A percentile compares a stretch with the other conserved stretches of the same genome.
Conservation (phyloP, 1,284 basidiomycete genomes). For the Tilletia caries region DNA sequence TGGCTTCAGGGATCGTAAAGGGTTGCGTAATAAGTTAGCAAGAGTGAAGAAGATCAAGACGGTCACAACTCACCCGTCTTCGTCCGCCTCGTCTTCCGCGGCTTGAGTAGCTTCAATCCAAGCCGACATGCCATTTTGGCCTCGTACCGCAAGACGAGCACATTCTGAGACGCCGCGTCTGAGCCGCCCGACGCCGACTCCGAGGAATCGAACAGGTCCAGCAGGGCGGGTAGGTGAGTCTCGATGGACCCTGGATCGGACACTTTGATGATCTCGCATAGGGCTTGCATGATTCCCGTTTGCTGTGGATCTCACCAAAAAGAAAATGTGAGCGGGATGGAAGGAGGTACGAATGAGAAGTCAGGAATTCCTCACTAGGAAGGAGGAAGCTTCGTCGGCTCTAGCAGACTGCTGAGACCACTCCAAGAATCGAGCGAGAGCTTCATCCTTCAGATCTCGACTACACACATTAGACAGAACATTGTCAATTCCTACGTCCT, state of each 20-base stretch:
- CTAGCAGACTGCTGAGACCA: conserved; percentile 54
- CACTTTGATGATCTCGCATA: conserved; percentile 70
- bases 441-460: conserved; percentile 3
- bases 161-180: conserved; percentile 19
- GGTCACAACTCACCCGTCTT: neutral
- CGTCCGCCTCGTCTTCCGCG: conserved; percentile 18
- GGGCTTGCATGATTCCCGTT: conserved; percentile 69
- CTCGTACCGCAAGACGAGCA: conserved; percentile 38
- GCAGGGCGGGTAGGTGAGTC: conserved; percentile 23
- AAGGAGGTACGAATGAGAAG: neutral
- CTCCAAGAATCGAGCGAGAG: conserved; percentile 12
- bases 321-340: neutral
- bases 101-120: conserved; percentile 40
- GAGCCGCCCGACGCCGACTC: conserved; percentile 17
- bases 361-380: neutral
- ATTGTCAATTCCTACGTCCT: too few relatives aligned
- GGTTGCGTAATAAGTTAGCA: too few relatives aligned
- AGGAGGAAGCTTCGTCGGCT: neutral
- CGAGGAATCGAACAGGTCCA: conserved; percentile 35
- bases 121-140: conserved; percentile 46
- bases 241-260: conserved; percentile 44
- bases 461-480: conserved; percentile 1
- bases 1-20: too few relatives aligned
- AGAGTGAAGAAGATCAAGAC: too few relatives aligned
- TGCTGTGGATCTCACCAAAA: conserved; percentile 63